phyloP scores from a whole-genome alignment of 495 filamentous ascomycete genomes.

The Penicillium canescens region DNA sequence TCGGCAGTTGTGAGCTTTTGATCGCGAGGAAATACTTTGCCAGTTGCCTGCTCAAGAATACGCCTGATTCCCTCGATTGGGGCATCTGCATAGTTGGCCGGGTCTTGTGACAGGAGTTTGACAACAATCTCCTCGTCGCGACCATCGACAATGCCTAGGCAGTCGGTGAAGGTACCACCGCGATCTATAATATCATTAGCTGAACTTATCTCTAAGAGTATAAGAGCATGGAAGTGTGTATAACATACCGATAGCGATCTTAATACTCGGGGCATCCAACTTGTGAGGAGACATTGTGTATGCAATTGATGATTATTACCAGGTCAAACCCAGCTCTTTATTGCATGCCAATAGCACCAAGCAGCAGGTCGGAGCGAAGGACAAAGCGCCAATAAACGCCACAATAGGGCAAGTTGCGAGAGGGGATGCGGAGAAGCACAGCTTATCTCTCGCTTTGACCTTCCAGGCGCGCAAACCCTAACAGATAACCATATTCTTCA shows the following conservation, averaged over 20 bases:
- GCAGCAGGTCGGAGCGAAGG: constrained; percentile 7
- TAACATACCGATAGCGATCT: constrained; percentile 26
- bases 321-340: constrained; percentile 3
- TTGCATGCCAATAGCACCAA: not conserved
- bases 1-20: constrained; percentile 14
- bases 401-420: not conserved
- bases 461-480: constrained; percentile 9
- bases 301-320: not conserved
- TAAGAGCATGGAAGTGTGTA: too few relatives aligned
- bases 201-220: too few relatives aligned
- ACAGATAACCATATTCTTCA: not conserved
- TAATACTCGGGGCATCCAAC: constrained; percentile 19
- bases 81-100: constrained; percentile 19
- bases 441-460: constrained; percentile 14
- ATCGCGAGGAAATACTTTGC: constrained; percentile 16
- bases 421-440: constrained; percentile 1
- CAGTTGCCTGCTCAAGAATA: constrained; percentile 20
- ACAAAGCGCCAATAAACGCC: not conserved
- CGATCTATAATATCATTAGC: constrained; percentile 13
- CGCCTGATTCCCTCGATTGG: constrained; percentile 21
- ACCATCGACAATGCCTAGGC: constrained; percentile 10
- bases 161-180: constrained; percentile 27
- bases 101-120: constrained; percentile 16
- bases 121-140: constrained; percentile 21
- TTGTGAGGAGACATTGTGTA: constrained; percentile 17